These are phyloP conservation scores for Geotrichum histeridarum DNA, from an alignment of 1,139 yeast genomes.

Conservation along the genomic window DNA sequence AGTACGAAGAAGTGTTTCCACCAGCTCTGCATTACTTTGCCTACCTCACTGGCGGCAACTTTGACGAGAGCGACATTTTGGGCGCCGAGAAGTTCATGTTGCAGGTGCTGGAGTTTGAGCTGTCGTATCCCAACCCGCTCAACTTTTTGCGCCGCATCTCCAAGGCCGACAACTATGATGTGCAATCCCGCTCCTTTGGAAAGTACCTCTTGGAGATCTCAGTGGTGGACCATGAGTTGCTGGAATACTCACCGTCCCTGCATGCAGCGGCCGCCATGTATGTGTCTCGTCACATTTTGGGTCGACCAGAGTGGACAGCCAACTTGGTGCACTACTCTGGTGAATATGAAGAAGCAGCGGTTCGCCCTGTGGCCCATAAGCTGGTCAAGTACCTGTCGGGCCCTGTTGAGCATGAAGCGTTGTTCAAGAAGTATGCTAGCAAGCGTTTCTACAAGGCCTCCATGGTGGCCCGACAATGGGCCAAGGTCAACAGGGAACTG, in stretches of 20 bases:
- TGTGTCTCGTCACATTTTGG: conserved; percentile 72
- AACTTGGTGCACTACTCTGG: conserved; percentile 86
- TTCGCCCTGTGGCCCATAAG: conserved; percentile 66
- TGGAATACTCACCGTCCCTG: conserved; percentile 68
- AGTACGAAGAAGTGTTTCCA: conserved; percentile 89
- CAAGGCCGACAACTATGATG: conserved; percentile 92
- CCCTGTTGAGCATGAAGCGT: conserved; percentile 86
- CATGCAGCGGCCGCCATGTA: conserved; percentile 83
- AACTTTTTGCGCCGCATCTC: conserved; percentile 87
- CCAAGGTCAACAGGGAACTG: not conserved
- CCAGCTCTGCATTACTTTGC: conserved; percentile 88
- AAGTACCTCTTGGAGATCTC: conserved; percentile 82
- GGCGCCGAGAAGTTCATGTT: conserved; percentile 82
- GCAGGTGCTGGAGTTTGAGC: conserved; percentile 68
- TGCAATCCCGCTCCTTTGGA: conserved; percentile 86
- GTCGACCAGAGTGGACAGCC: conserved; percentile 54
- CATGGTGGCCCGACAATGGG: conserved; percentile 80
- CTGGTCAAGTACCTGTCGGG: conserved; percentile 71
- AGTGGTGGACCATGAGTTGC: conserved; percentile 72
- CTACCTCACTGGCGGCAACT: conserved; percentile 80
- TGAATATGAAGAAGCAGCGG: conserved; percentile 69
- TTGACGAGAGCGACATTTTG: conserved; percentile 76
- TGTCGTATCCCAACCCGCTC: conserved; percentile 91
- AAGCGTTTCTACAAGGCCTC: conserved; percentile 90
- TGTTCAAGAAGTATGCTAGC: conserved; percentile 88